phyloP scores from a whole-genome alignment of 805 yeast species.

The Candida dendrica region DNA sequence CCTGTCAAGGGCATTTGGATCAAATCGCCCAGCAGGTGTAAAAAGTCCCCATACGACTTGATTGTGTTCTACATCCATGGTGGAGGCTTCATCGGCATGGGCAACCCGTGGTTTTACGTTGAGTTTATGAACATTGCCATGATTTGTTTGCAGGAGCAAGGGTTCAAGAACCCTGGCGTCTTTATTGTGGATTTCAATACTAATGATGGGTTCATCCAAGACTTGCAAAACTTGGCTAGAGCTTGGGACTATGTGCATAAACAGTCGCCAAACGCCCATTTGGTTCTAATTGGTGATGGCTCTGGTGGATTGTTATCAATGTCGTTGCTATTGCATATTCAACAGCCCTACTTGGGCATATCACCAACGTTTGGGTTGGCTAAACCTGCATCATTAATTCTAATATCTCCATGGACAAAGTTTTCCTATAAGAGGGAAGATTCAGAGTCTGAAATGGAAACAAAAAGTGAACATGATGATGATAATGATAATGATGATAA shows the following conservation, averaged over 20 bases:
- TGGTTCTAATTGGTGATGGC: constrained; percentile 38
- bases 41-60: constrained; percentile 26
- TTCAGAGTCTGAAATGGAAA: neutral
- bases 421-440: neutral
- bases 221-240: constrained; percentile 17
- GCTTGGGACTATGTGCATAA: constrained; percentile 26
- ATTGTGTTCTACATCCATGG: constrained; percentile 40
- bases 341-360: constrained; percentile 21
- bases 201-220: constrained; percentile 17
- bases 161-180: constrained; percentile 41
- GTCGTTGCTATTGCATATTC: constrained; percentile 28
- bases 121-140: constrained; percentile 38
- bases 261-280: constrained; percentile 19
- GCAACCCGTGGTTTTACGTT: constrained; percentile 32
- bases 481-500: too few relatives aligned
- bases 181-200: constrained; percentile 27
- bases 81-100: constrained; percentile 16
- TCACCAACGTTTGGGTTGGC: neutral
- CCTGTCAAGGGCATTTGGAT: constrained; percentile 25
- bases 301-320: constrained; percentile 39
- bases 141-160: constrained; percentile 36
- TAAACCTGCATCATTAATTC: constrained; percentile 25
- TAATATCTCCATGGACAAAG: constrained; percentile 26
- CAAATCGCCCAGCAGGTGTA: constrained; percentile 22
- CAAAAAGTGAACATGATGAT: too few relatives aligned